Conservation (phyloP, 768 basidiomycete genomes). For the Leucosporidium creatinivorum region DNA sequence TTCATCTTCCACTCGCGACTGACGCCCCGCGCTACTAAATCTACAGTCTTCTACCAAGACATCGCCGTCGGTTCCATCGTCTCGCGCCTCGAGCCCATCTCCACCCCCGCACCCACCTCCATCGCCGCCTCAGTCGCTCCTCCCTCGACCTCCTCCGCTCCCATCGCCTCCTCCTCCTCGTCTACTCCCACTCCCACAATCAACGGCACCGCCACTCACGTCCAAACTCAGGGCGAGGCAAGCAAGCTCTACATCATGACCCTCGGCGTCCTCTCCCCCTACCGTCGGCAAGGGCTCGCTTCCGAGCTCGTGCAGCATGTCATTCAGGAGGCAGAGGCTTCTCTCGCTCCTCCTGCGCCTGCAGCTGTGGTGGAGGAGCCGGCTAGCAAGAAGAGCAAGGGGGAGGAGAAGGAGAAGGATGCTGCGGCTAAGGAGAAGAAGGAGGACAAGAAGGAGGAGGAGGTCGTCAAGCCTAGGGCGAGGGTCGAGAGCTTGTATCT, state of each 20-base stretch:
- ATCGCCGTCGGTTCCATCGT: conserved; percentile 82
- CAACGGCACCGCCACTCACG: conserved; percentile 35
- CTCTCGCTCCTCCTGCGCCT: conserved; percentile 6
- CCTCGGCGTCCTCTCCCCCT: conserved; percentile 82
- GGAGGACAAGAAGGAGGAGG: conserved; percentile 7
- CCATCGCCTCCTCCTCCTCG: conserved; percentile 32
- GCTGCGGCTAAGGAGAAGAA: conserved; percentile 1
- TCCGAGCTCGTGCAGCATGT: conserved; percentile 64
- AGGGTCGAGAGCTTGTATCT: conserved; percentile 52
- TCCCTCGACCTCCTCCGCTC: conserved; percentile 31
- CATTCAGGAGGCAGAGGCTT: conserved; percentile 42
- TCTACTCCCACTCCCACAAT: conserved; percentile 25
- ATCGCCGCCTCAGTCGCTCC: conserved; percentile 31
- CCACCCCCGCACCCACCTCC: conserved; percentile 40
- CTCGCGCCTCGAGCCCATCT: conserved; percentile 62
- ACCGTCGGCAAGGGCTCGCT: conserved; percentile 70
- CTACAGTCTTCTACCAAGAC: conserved; percentile 82
- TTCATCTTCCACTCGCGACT: not conserved
- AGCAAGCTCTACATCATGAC: conserved; percentile 71
- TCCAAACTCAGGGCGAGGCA: not conserved
- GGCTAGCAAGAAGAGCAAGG: conserved; percentile 21
- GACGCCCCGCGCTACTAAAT: no score
- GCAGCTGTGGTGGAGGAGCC: not conserved
- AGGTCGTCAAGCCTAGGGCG: conserved; percentile 11
- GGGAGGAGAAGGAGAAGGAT: conserved; percentile 21